Evolutionary conservation across 2,329 filamentous ascomycete genomes (phyloP).

Genomic region (Pezicula neosporulosa): DNA sequence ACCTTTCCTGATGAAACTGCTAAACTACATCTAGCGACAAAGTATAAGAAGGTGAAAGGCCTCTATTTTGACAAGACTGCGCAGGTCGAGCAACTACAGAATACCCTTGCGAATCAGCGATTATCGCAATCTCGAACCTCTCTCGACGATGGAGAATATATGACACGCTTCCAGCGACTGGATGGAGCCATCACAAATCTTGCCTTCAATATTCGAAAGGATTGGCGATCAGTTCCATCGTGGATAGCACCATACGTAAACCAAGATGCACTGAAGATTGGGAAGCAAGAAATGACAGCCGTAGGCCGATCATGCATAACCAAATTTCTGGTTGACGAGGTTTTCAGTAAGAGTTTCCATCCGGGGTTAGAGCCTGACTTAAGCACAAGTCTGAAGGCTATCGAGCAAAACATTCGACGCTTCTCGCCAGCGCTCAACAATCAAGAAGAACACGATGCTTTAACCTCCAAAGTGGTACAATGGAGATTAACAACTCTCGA

Average conservation of each 20-base stretch:
- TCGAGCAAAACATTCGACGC: slow-evolving; percentile 83
- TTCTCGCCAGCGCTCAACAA: slow-evolving; percentile 71
- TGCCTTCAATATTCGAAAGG: slow-evolving; percentile 92
- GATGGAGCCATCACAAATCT: slow-evolving; percentile 94
- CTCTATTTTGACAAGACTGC: slow-evolving; percentile 92
- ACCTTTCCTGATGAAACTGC: background rate
- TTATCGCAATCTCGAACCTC: slow-evolving; percentile 92
- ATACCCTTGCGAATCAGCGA: slow-evolving; percentile 94
- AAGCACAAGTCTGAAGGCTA: slow-evolving; percentile 75
- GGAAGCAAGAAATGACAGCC: slow-evolving; percentile 97
- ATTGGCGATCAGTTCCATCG: slow-evolving; percentile 77
- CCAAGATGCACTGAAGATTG: slow-evolving; percentile 77
- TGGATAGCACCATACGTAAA: slow-evolving; percentile 83
- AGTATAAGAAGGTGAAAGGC: slow-evolving; percentile 97
- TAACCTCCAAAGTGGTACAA: slow-evolving; percentile 81
- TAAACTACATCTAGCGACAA: slow-evolving; percentile 61
- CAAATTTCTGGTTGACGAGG: slow-evolving; percentile 84
- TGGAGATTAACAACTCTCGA: slow-evolving; percentile 95
- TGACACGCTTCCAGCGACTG: slow-evolving; percentile 81
- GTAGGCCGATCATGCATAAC: slow-evolving; percentile 87
- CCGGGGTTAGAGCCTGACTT: slow-evolving; percentile 76
- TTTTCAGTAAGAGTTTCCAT: slow-evolving; percentile 92
- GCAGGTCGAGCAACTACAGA: slow-evolving; percentile 92
- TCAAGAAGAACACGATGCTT: slow-evolving; percentile 84
- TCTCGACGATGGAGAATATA: slow-evolving; percentile 92